Evolutionary conservation across 2,329 filamentous ascomycete species (phyloP).

Genomic region (Hypomyces rosellus): DNA sequence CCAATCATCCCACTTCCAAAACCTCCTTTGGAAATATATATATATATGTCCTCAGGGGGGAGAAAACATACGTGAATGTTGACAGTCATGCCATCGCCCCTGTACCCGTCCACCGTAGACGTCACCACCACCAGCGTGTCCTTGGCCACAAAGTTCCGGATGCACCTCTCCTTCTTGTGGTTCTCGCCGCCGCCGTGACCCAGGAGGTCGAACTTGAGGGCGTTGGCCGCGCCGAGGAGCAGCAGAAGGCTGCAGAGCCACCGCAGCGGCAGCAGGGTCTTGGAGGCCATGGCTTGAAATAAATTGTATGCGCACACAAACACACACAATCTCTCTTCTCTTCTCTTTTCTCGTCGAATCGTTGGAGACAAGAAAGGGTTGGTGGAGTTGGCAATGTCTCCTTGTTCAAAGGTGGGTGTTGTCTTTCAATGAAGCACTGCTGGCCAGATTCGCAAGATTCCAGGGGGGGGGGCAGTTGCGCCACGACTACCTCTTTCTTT

Average conservation of each 20-base stretch:
- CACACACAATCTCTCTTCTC: no score
- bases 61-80: conserved; percentile 75
- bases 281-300: conserved; percentile 29
- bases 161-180: conserved; percentile 75
- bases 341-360: no score
- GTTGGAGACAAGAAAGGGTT: no score
- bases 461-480: no score
- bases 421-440: no score
- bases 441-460: no score
- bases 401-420: no score
- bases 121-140: conserved; percentile 96
- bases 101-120: conserved; percentile 74
- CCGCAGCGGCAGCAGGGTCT: conserved; percentile 46
- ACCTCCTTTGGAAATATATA: no score
- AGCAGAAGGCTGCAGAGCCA: conserved; percentile 53
- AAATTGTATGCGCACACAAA: no score
- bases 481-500: no score
- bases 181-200: conserved; percentile 48
- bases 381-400: no score
- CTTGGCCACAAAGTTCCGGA: conserved; percentile 89
- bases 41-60: no score
- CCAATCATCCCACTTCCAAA: background rate
- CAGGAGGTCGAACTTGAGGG: conserved; percentile 89
- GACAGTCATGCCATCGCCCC: conserved; percentile 85
- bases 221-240: conserved; percentile 49